These are phyloP conservation scores for Diaporthe batatas DNA, from an alignment of 2,329 filamentous ascomycete genomes.

Conservation along the genomic window DNA sequence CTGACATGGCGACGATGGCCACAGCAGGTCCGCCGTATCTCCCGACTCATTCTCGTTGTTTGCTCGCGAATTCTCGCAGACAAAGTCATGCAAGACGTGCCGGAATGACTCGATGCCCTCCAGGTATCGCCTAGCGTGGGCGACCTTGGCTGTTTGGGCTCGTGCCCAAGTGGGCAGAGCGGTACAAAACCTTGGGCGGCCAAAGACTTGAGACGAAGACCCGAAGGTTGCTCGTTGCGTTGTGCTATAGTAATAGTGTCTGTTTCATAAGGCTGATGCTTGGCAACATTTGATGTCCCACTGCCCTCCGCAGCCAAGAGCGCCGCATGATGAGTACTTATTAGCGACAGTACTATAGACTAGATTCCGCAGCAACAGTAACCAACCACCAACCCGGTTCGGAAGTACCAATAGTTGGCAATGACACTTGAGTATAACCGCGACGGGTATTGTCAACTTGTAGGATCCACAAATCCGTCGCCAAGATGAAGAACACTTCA, in stretches of 20 bases:
- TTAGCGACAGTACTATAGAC: neutral
- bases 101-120: conserved; percentile 4
- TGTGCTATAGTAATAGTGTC: neutral
- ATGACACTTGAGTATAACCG: neutral
- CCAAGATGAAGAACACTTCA: conserved; percentile 14
- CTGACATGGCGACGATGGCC: conserved; percentile 17
- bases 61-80: neutral
- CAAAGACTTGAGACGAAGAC: neutral
- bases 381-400: no score
- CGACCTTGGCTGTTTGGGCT: conserved; percentile 30
- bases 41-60: conserved; percentile 9
- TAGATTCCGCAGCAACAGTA: neutral
- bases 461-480: neutral
- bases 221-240: neutral
- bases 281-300: neutral
- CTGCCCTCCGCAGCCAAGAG: conserved; percentile 1
- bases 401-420: no score
- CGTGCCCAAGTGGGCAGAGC: conserved; percentile 10
- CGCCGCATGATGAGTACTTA: neutral
- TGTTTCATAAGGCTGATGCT: conserved; percentile 21
- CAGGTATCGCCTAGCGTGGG: neutral
- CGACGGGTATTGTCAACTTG: neutral
- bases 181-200: neutral
- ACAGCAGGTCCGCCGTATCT: neutral
- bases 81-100: neutral